These are phyloP conservation scores for Kitagawia praeruptora DNA, from an alignment of 129 eudicot genomes.

Conservation along the genomic window DNA sequence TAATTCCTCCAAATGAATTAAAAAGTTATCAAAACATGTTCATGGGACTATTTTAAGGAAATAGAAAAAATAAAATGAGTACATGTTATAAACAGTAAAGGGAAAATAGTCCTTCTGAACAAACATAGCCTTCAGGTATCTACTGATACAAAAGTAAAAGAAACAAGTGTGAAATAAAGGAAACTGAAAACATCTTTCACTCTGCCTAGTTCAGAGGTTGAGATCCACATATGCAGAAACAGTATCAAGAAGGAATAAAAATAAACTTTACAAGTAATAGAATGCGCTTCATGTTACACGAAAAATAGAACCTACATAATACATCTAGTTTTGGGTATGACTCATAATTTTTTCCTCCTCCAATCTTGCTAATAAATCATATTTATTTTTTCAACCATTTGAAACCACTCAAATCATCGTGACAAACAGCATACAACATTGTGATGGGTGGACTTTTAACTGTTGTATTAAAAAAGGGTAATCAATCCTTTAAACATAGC, in stretches of 20 bases:
- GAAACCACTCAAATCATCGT: too few species aligned
- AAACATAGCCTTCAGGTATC: background rate
- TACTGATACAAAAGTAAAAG: background rate
- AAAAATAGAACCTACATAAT: background rate
- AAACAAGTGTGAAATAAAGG: background rate
- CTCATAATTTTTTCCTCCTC: too few species aligned
- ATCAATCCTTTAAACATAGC: background rate
- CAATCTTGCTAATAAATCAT: too few species aligned
- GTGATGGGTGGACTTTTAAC: background rate
- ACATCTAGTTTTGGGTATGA: background rate
- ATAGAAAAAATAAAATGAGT: background rate
- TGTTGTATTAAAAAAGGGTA: background rate
- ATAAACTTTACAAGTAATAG: background rate
- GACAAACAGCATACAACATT: background rate
- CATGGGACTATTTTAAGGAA: background rate
- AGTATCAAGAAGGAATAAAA: background rate
- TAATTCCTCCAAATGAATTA: background rate
- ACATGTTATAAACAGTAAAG: background rate
- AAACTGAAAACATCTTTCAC: background rate
- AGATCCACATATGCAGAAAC: background rate
- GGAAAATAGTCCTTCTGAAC: background rate
- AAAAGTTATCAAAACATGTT: background rate
- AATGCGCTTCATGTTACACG: background rate
- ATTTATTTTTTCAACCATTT: too few species aligned
- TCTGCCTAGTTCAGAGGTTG: background rate